Evolutionary conservation across 1,139 yeast species (phyloP).

Genomic region (Maudiozyma humilis): DNA sequence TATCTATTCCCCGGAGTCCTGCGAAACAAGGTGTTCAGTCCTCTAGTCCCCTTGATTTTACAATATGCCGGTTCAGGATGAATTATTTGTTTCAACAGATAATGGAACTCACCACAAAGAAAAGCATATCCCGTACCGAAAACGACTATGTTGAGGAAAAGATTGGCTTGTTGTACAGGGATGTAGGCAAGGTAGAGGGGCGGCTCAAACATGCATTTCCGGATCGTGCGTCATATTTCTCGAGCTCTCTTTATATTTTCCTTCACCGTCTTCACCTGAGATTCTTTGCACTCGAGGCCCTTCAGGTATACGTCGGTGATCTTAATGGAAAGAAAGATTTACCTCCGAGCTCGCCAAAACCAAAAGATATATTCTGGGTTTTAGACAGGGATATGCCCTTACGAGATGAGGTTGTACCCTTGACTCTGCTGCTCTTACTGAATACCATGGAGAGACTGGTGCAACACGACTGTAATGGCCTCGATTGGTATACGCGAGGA

Average conservation of each 20-base stretch:
- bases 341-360: conserved; percentile 7
- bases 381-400: conserved; percentile 13
- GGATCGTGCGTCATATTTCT: conserved; percentile 15
- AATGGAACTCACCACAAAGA: conserved; percentile 16
- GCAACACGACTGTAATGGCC: conserved; percentile 15
- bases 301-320: conserved; percentile 6
- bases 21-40: background rate
- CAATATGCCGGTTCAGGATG: conserved; percentile 22
- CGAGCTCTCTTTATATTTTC: conserved; percentile 21
- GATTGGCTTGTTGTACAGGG: conserved; percentile 6
- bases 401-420: conserved; percentile 16
- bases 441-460: conserved; percentile 22
- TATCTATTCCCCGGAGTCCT: conserved; percentile 10
- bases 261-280: conserved; percentile 23
- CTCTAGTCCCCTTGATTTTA: conserved; percentile 15
- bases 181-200: conserved; percentile 10
- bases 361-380: conserved; percentile 14
- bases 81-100: conserved; percentile 17
- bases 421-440: conserved; percentile 19
- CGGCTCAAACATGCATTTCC: conserved; percentile 8
- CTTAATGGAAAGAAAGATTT: conserved; percentile 9
- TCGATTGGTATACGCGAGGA: conserved; percentile 24
- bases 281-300: conserved; percentile 15
- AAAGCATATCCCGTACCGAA: background rate
- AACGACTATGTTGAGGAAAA: conserved; percentile 2